Base-by-base conservation (phyloP, 2,329 filamentous ascomycete genomes). In the Xylaria sp. region DNA sequence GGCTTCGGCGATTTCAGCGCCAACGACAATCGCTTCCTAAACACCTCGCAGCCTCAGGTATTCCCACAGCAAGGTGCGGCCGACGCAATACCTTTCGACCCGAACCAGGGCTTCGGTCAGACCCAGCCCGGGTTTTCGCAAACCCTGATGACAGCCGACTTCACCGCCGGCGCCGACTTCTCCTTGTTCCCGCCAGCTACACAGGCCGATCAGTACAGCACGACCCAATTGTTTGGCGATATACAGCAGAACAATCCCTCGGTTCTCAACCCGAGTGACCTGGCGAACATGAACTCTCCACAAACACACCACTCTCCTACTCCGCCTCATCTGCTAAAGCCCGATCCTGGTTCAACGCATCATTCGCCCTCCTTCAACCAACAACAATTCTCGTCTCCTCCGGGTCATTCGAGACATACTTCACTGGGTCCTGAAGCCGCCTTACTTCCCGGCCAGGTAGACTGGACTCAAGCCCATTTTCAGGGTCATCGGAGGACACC, bases 401-500 rank as follows among this genome's bases (percentile, higher is more conserved):
- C 79, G 1, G 72, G 77, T 4, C 82, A 89, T 77, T 88, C 87
- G 25, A 83, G 87, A 67, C 84, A 89, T 77, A 80, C 84, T 31
- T 89, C 88, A 3, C 82, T 90, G 1, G 86, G 86, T 0, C 87
- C 87, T 1, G 86, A 88, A 75, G 85, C 86, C 6, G 87, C 88
- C 1, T 79, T 89, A n/a, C 79, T 88, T 33, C 83, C 83, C 2
- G 82, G 80, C n/a, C 86, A 88, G 72, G 73, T 85, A 62, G 86
- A 89, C 68, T 89, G 87, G 87, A 84, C 74, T 51, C 84, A 85
- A 65, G 80, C 83, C 15, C 86, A 88, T 68, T 98, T 97, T 77
- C 91, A 93, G 73, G 86, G 88, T n/a, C 95, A 98, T 78, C 88
- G 94, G 74, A 89, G 94, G 76, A 90, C 89, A 46, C 92, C 93